Base-by-base conservation (phyloP, 2,329 filamentous ascomycete genomes). In the Ceratocystis colombiana region DNA sequence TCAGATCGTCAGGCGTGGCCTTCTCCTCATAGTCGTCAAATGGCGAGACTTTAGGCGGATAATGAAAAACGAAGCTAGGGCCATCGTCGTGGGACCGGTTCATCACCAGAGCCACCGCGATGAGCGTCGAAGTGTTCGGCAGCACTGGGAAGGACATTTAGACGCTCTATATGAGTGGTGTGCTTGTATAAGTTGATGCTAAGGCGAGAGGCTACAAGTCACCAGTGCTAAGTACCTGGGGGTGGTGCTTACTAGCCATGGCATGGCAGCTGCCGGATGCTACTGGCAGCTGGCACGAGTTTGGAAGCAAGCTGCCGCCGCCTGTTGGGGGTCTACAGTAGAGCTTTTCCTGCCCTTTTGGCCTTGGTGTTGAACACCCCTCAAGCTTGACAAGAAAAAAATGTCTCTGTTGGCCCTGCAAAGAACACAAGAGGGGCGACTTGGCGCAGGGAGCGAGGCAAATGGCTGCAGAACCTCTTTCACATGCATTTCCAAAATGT, bases 1-100 rank as follows among this genome's bases (percentile, higher is more conserved):
- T 73, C 28, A 77, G 74, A 69, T 84, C 82, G 64, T 84, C 82
- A 28, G 81, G 76, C 62, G 83, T 79, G 25, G 55, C 68, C 48
- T 68, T 68, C 45, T 73, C 76, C 12, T 74, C 72, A 17, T 74
- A 69, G 17, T 72, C 73, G 4, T 73, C 70, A n/a, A 74, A 73
- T 33, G 75, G 74, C 17, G 74, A 70, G 71, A 67, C n/a, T 72
- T 74, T 73, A n/a, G 86, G 82, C n/a, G 90, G 90, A 72, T 94
- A 94, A 75, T 96, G 89, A 75, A 92, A 96, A 71, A 94, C 88
- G 71, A 94, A 88, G 69, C 86, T 84, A 33, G 90, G 88, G 17
- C 90, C 90, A 41, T 68, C 67, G 71, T 89, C 88, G 70, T 88
- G 85, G 44, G 88, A 89, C 70, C 88, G 83, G 71, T 84, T 84